Evolutionary conservation across 345 rosid species (phyloP), one percentile per base, ranked within the genome.

Genomic region (Eucalyptus pumila): DNA sequence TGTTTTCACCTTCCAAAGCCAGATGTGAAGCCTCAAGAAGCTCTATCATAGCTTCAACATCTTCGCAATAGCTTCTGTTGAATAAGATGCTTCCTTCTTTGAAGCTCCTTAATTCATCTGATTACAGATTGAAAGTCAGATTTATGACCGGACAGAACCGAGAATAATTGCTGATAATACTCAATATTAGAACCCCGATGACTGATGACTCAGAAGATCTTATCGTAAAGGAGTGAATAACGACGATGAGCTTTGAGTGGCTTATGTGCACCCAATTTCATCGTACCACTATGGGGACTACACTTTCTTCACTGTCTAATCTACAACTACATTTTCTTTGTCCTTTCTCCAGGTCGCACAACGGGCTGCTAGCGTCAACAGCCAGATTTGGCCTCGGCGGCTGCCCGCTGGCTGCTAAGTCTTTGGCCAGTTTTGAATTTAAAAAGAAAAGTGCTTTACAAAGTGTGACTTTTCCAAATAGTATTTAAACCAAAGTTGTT

Each of bases 1-100:
- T 86, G 87, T 37, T 85, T 90, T 94, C 96, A 52, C 88, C 91
- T 69, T 91, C 93, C 15, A 88, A 42, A 23, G 87, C 91, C 42
- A 93, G 72, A 90, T 91, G 90, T 5, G 96, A 93, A 19, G 94
- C 96, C 89, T 95, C 95, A 8, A 80, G 89, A 40, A 95, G 92
- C 90, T 92, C 94, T 7, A 93, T 86, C 87, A 93, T 44, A 76
- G 92, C 94, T 88, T 90, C 80, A 14, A 89, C 40, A 44, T 91
- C 91, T 42, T 9, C 9, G 37, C 26, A 13, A 86, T 85, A 83
- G 80, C 50, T 89, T 26, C 45, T 47, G 40, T 54, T 24, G 16
- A 89, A 90, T 34, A 21, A 23, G 8, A 89, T 90, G 17, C 40
- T 89, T 72, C 90, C 90, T 52, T 92, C 91, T 88, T 89, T 26